A percentile compares a stretch with the other conserved stretches of the same genome.
Conservation (phyloP, 257 asterid species). For the Avicennia marina region DNA sequence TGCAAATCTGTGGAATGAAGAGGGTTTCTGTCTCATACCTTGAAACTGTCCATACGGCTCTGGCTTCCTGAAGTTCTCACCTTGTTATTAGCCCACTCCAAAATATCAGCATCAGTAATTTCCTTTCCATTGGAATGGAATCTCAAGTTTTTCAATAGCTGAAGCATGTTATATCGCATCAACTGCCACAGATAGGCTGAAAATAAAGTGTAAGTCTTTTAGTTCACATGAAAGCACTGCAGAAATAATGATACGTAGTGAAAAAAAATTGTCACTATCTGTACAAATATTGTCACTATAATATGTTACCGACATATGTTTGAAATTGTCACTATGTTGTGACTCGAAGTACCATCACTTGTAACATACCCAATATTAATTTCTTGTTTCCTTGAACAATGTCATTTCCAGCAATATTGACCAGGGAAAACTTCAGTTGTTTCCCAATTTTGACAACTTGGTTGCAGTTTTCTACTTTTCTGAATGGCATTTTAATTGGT, state of each 20-base stretch:
- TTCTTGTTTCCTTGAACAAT: slow-evolving; percentile 96
- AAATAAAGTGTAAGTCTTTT: slow-evolving; percentile 16
- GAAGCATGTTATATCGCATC: slow-evolving; percentile 91
- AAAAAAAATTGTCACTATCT: no score
- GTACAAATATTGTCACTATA: no score
- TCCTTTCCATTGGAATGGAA: slow-evolving; percentile 88
- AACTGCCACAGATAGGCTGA: slow-evolving; percentile 96
- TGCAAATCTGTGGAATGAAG: not conserved
- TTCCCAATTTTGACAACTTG: slow-evolving; percentile 94
- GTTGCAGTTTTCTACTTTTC: slow-evolving; percentile 94
- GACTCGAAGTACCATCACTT: no score
- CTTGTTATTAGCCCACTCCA: slow-evolving; percentile 88
- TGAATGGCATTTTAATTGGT: slow-evolving; percentile 93
- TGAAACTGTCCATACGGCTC: slow-evolving; percentile 67
- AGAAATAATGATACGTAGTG: no score
- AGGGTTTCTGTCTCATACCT: slow-evolving; percentile 34
- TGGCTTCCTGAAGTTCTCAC: slow-evolving; percentile 70
- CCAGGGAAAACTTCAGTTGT: slow-evolving; percentile 88
- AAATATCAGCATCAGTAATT: slow-evolving; percentile 70
- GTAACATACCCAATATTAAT: slow-evolving; percentile 67
- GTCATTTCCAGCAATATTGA: slow-evolving; percentile 88
- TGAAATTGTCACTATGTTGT: no score
- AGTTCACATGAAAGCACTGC: slow-evolving; percentile 21
- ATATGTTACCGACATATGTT: no score
- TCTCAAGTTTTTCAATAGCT: slow-evolving; percentile 76